These are phyloP conservation scores for Amoeboaphelidium protococcarum DNA, from an alignment of 371 early-diverging fungal species.

Conservation along the genomic window DNA sequence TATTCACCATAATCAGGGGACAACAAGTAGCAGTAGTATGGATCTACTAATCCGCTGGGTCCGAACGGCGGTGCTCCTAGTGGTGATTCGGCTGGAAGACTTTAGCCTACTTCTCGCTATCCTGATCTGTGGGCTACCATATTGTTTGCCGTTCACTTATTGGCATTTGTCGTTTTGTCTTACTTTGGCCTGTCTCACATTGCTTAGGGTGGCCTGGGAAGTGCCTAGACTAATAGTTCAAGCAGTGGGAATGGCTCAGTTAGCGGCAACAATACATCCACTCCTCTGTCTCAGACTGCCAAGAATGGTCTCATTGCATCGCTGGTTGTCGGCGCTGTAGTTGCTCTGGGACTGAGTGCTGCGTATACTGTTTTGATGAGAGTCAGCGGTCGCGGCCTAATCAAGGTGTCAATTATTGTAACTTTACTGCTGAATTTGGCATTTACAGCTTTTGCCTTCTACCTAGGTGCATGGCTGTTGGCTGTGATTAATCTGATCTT, in stretches of 20 bases:
- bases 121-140: slow-evolving; percentile 45
- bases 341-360: slow-evolving; percentile 12
- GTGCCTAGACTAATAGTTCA: slow-evolving; percentile 10
- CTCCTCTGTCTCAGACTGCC: slow-evolving; percentile 20
- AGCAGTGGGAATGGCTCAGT: slow-evolving; percentile 16
- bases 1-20: too few relatives aligned
- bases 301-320: slow-evolving; percentile 26
- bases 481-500: slow-evolving; percentile 13
- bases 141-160: slow-evolving; percentile 27
- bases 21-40: too few relatives aligned
- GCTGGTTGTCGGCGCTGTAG: slow-evolving; percentile 18
- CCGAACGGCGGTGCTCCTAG: too few relatives aligned
- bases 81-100: too few relatives aligned
- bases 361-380: slow-evolving; percentile 4
- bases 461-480: slow-evolving; percentile 12
- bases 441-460: slow-evolving; percentile 16
- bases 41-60: too few relatives aligned
- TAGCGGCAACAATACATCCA: slow-evolving; percentile 23
- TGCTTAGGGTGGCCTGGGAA: slow-evolving; percentile 6
- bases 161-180: slow-evolving; percentile 30
- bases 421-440: slow-evolving; percentile 13
- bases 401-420: slow-evolving; percentile 10
- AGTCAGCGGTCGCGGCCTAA: slow-evolving; percentile 7
- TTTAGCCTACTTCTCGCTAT: too few relatives aligned
- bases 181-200: slow-evolving; percentile 20